These are phyloP conservation scores for Cicer bijugum DNA, from an alignment of 306 rosid species.

Conservation along the genomic window DNA sequence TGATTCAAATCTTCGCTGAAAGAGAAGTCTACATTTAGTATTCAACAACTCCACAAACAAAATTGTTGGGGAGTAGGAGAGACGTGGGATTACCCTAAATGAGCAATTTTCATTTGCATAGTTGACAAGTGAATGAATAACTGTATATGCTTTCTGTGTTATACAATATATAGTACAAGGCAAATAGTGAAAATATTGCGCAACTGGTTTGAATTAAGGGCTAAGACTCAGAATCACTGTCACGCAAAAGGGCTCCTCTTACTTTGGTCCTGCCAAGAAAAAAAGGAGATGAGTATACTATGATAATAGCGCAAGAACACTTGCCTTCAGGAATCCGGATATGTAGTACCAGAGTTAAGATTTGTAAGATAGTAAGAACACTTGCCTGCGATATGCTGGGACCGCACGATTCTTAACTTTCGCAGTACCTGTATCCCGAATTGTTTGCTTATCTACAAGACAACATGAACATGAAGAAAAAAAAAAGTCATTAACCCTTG, in stretches of 20 bases:
- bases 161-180: slow-evolving; percentile 28
- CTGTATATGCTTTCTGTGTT: slow-evolving; percentile 8
- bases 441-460: slow-evolving; percentile 57
- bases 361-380: slow-evolving; percentile 19
- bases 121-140: slow-evolving; percentile 17
- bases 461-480: not conserved
- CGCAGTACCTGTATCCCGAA: slow-evolving; percentile 45
- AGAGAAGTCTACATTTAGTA: not conserved
- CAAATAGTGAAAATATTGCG: not conserved
- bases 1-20: not conserved
- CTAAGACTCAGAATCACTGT: slow-evolving; percentile 50
- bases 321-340: slow-evolving; percentile 44
- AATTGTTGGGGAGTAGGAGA: not conserved
- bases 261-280: slow-evolving; percentile 69
- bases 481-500: not conserved
- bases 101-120: slow-evolving; percentile 35
- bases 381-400: slow-evolving; percentile 74
- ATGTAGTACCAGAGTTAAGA: not conserved
- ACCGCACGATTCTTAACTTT: slow-evolving; percentile 63
- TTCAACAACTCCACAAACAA: not conserved
- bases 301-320: slow-evolving; percentile 18
- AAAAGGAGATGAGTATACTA: slow-evolving; percentile 12
- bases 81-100: not conserved
- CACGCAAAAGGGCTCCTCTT: slow-evolving; percentile 73
- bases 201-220: slow-evolving; percentile 10